Evolutionary conservation across 202 grass and related monocot species (phyloP), one percentile per base, ranked within the genome.

Genomic region (Sporobolus alterniflorus): DNA sequence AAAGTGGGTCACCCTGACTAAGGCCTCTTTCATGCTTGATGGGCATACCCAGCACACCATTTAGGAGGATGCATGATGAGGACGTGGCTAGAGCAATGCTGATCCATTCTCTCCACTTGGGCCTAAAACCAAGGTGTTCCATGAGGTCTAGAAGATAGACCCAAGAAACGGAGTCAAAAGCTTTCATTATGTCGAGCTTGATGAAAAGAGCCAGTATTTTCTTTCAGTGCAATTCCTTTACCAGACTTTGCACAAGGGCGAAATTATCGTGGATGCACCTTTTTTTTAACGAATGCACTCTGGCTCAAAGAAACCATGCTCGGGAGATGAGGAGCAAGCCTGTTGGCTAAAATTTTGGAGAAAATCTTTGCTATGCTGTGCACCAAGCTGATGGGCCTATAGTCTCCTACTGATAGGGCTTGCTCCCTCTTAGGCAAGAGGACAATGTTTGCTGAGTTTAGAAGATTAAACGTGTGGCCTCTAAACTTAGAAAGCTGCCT

Each of bases 321-420:
- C 0, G n/a, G 2, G 0, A 59, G 7, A 0, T 14, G 2, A 0
- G 9, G 9, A 0, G 10, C 9, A 12, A 59, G 22, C 3, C 52
- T 9, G 9, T 56, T 56, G 6, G 52, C 20, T 11, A 56, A 4
- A 2, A 56, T 5, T 11, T 25, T 56, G 0, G 17, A 21, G 4
- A 52, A 21, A 7, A 21, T 52, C 7, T 52, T 52, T 21, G 49
- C 49, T 4, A 52, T 4, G 6, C 49, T 52, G 6, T 52, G 49
- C 1, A 52, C 6, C 1, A 57, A 1, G 8, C n/a, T 57, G 5
- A 57, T 57, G 9, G 54, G 54, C 9, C 54, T 57, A 8, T 57
- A 57, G 8, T 57, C 54, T 26, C 24, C 3, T 3, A 18, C 3
- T 4, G 14, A 4, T 16, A 54, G 9, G 1, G 50, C 7, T n/a